These are phyloP conservation scores for Pseudisothecium myosuroides DNA, from an alignment of 225 moss, liverwort and hornwort genomes.

Conservation along the genomic window DNA sequence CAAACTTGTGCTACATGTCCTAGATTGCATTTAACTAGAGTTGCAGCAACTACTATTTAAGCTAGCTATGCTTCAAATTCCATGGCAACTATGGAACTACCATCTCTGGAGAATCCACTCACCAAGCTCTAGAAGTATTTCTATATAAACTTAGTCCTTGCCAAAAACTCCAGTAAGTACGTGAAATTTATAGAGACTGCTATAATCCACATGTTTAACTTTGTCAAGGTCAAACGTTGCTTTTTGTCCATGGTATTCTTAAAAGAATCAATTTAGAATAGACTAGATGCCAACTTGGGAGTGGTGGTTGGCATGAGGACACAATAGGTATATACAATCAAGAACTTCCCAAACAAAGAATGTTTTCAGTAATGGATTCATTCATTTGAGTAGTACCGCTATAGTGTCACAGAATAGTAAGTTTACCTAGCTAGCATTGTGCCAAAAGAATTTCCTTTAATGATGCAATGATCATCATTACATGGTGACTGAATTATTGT, in stretches of 20 bases:
- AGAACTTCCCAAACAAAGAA: not conserved
- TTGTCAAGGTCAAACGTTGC: fast-evolving
- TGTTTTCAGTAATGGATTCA: not conserved
- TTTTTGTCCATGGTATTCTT: not conserved
- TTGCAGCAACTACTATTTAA: not conserved
- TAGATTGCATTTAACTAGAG: fast-evolving
- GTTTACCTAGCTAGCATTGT: not conserved
- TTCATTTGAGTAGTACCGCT: not conserved
- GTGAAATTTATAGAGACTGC: not conserved
- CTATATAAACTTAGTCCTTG: not conserved
- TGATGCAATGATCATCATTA: not conserved
- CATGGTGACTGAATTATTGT: not conserved
- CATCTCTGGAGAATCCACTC: fast-evolving
- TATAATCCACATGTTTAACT: not conserved
- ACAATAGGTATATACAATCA: not conserved
- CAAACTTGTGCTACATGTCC: not conserved
- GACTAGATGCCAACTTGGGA: not conserved
- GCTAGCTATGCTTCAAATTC: not conserved
- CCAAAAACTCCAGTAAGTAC: not conserved
- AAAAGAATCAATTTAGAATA: not conserved
- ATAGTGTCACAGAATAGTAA: not conserved
- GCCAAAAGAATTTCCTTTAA: fast-evolving
- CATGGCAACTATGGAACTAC: not conserved
- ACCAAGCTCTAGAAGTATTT: not conserved
- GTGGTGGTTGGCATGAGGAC: not conserved